These are phyloP conservation scores for Cyberlindnera xylosilytica DNA, from an alignment of 805 yeast genomes.

Conservation along the genomic window DNA sequence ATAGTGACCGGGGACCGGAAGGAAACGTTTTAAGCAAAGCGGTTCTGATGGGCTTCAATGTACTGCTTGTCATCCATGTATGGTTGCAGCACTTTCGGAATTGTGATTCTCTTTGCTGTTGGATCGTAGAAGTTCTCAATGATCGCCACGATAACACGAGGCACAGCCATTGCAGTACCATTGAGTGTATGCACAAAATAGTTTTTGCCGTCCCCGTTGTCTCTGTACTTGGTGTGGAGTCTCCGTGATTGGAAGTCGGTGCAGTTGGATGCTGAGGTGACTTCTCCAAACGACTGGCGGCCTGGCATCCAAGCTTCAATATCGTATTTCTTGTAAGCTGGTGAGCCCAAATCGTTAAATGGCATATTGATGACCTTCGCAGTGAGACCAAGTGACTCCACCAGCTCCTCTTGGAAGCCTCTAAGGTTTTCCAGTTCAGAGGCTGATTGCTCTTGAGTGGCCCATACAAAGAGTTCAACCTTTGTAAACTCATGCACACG, in stretches of 20 bases:
- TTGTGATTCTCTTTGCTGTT: constrained; percentile 43
- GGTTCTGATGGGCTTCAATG: constrained; percentile 13
- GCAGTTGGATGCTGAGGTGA: constrained; percentile 89
- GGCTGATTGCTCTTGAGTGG: constrained; percentile 41
- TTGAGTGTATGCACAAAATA: constrained; percentile 78
- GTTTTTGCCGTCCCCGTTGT: constrained; percentile 30
- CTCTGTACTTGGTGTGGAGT: constrained; percentile 59
- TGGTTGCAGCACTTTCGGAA: constrained; percentile 67
- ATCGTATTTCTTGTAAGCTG: constrained; percentile 88
- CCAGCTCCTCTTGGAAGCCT: constrained; percentile 60
- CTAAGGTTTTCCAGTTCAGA: constrained; percentile 57
- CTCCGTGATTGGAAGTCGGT: constrained; percentile 88
- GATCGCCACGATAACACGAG: constrained; percentile 86
- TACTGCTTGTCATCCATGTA: constrained; percentile 62
- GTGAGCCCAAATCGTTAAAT: constrained; percentile 85
- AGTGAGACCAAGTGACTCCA: constrained; percentile 65
- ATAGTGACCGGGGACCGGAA: no score
- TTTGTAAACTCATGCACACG: constrained; percentile 96
- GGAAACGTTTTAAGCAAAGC: constrained; percentile 3
- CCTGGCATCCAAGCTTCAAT: constrained; percentile 99
- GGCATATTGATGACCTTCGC: constrained; percentile 90
- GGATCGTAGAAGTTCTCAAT: constrained; percentile 80
- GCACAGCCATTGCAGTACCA: constrained; percentile 96
- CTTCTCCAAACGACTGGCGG: constrained; percentile 87
- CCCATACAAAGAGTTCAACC: constrained; percentile 87